A percentile compares a stretch with the other conserved stretches of the same genome.
Conservation (phyloP, 2,329 filamentous ascomycete genomes). For the Cladorrhinum sp. region DNA sequence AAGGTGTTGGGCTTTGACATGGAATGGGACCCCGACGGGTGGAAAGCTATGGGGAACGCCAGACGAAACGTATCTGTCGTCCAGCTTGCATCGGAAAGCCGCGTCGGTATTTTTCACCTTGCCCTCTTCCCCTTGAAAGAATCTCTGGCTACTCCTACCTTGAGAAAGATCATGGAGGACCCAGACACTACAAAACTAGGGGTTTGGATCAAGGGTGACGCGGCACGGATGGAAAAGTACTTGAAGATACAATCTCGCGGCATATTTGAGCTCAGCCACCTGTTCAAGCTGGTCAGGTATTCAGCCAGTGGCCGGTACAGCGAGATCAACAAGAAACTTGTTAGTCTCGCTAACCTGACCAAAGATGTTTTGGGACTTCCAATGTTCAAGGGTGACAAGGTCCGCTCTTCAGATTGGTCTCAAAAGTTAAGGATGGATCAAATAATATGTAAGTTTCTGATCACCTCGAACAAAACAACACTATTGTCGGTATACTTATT, state of each 20-base stretch:
- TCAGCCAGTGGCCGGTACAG: constrained; percentile 48
- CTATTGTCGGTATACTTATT: constrained; percentile 16
- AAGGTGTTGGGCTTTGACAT: constrained; percentile 82
- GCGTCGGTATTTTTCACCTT: constrained; percentile 79
- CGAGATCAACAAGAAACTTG: constrained; percentile 62
- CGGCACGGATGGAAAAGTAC: constrained; percentile 63
- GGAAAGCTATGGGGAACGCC: constrained; percentile 41
- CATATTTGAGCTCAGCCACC: constrained; percentile 76
- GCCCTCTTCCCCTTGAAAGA: constrained; percentile 54
- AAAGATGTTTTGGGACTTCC: constrained; percentile 69
- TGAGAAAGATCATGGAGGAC: constrained; percentile 71
- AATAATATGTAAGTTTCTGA: constrained; percentile 60
- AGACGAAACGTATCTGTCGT: constrained; percentile 76
- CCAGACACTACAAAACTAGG: constrained; percentile 69
- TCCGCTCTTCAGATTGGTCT: constrained; percentile 75
- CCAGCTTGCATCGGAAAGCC: constrained; percentile 74
- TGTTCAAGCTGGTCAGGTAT: constrained; percentile 74
- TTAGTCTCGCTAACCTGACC: constrained; percentile 68
- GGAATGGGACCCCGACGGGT: constrained; percentile 68
- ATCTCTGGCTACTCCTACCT: constrained; percentile 63
- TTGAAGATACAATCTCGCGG: constrained; percentile 64
- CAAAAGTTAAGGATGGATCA: constrained; percentile 60
- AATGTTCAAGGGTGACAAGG: constrained; percentile 67
- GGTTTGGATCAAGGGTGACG: constrained; percentile 70
- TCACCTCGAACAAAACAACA: not conserved